Evolutionary conservation across 1,139 yeast species (phyloP), one percentile per base, ranked within the genome.

Genomic region (Candida anutae): DNA sequence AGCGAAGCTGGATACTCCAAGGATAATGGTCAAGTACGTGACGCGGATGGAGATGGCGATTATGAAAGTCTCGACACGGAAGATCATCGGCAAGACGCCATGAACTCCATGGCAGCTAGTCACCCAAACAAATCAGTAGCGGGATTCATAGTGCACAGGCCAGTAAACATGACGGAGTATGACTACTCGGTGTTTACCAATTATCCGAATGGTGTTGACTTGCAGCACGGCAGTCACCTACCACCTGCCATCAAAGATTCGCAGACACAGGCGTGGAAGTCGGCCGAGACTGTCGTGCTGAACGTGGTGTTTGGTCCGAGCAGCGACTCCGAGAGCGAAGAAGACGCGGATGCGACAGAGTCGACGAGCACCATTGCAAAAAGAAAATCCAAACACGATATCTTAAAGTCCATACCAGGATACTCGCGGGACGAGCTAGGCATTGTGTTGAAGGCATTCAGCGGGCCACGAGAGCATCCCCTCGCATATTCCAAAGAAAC

Each of bases 201-300:
- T 28, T 44, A 48, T 29, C 46, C 55, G 9, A 35, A 29, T 25
- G 48, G 41, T 2, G 40, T 32, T 11, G 50, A 44, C 27, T 21
- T 36, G n/a, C 48, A 46, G 17, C 44, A 40, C 27, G 46, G 46
- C 3, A 43, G 44, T 21, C 37, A 36, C 19, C 28, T 33, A n/a
- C 43, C 41, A 11, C 49, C 49, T 3, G 45, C 45, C 11, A 35
- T 48, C 12, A 46, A 42, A 33, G 46, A 45, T 25, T 60, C 69
- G 4, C 69, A 62, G 37, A 48, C 62, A n/a, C 53, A 51, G 33
- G 69, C 69, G 10, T 65, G 71, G 71, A 69, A 64, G 36, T 53
- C 62, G 15, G 70, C 69, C 1, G 71, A 65, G 35, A 55, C 58
- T 36, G 53, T 60, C 22, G 48, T 58, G 31, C 42, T 46, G 15